Conservation (phyloP, 2,329 filamentous ascomycete genomes). For the Fusarium proliferatum region DNA sequence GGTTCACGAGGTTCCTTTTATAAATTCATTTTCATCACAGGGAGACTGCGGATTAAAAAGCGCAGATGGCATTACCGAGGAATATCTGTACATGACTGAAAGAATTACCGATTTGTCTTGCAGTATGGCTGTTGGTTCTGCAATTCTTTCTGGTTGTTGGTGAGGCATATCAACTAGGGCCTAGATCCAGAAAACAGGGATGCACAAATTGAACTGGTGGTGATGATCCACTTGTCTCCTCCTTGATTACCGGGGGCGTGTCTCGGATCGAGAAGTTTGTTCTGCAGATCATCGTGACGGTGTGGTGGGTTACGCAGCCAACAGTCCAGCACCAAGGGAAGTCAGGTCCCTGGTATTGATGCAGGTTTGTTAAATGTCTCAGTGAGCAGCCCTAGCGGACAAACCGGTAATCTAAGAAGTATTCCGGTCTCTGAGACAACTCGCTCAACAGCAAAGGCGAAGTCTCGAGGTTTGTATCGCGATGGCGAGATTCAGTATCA, state of each 20-base stretch:
- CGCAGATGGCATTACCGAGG: background rate
- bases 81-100: background rate
- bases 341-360: background rate
- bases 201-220: background rate
- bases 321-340: background rate
- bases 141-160: constrained; percentile 4
- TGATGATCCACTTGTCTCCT: background rate
- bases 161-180: constrained; percentile 9
- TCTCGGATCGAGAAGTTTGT: background rate
- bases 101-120: background rate
- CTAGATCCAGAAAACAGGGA: constrained; percentile 19
- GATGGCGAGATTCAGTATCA: background rate
- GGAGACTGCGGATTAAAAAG: constrained; percentile 1
- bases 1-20: constrained; percentile 17
- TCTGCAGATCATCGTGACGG: constrained; percentile 4
- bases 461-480: fast-evolving
- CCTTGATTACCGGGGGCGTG: background rate
- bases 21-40: background rate
- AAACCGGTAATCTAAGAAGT: background rate
- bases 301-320: constrained; percentile 1
- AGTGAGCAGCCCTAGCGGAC: background rate
- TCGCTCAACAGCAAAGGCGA: background rate
- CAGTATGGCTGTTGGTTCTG: background rate
- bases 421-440: too few relatives aligned
- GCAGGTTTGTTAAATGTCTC: constrained; percentile 9